A percentile compares a stretch with the other conserved stretches of the same genome.
Conservation (phyloP, 2,329 filamentous ascomycete species). For the Simplicillium sp. region DNA sequence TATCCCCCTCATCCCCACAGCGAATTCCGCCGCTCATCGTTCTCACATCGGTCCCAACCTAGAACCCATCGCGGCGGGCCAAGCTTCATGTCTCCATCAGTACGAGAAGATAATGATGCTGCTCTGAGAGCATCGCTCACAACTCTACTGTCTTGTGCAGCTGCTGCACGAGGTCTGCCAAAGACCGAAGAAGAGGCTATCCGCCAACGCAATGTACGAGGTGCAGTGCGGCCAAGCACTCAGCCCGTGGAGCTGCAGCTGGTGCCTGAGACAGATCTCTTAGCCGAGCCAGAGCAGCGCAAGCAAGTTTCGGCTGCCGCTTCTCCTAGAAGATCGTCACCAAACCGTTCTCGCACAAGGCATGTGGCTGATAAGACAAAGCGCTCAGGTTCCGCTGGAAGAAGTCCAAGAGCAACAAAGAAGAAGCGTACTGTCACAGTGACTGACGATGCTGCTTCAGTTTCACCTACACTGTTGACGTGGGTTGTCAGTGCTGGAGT, state of each 20-base stretch:
- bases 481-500: conserved; percentile 60
- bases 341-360: conserved; percentile 18
- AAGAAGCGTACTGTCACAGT: conserved; percentile 44
- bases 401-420: conserved; percentile 39
- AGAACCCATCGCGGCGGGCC: conserved; percentile 35
- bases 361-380: conserved; percentile 35
- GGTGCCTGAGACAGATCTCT: conserved; percentile 51
- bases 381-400: conserved; percentile 31
- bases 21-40: conserved; percentile 39
- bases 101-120: conserved; percentile 85
- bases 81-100: conserved; percentile 63
- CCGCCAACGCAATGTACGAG: conserved; percentile 19
- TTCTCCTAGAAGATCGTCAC: conserved; percentile 17
- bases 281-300: conserved; percentile 21
- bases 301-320: conserved; percentile 12
- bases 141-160: conserved; percentile 88
- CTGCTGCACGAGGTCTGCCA: conserved; percentile 72
- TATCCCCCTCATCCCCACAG: conserved; percentile 39
- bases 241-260: conserved; percentile 51
- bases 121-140: conserved; percentile 89
- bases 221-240: conserved; percentile 33
- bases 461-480: conserved; percentile 52
- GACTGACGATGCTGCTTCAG: conserved; percentile 26
- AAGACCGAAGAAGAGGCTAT: conserved; percentile 48
- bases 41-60: conserved; percentile 37